These are phyloP conservation scores for Cyberlindnera lachancei DNA, from an alignment of 805 yeast genomes.

Conservation along the genomic window DNA sequence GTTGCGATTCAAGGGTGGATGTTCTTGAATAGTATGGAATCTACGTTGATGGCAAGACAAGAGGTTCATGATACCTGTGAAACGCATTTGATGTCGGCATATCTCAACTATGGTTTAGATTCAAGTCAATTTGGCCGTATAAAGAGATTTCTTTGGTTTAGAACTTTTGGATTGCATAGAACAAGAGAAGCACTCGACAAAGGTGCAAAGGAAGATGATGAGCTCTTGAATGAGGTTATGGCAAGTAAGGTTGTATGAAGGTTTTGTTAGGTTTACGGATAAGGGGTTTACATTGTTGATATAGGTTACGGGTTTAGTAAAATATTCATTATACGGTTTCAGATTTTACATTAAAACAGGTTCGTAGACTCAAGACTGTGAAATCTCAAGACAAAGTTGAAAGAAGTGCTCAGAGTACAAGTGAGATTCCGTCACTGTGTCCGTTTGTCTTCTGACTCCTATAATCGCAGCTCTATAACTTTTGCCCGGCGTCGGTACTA, in stretches of 20 bases:
- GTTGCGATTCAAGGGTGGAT: slow-evolving; percentile 35
- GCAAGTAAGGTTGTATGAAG: slow-evolving; percentile 42
- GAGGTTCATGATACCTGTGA: slow-evolving; percentile 34
- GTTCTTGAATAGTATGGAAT: slow-evolving; percentile 31
- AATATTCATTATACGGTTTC: too few species aligned
- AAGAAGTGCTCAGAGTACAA: too few species aligned
- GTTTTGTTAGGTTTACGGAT: too few species aligned
- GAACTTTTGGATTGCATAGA: slow-evolving; percentile 29
- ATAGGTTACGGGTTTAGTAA: too few species aligned
- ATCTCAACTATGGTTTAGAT: slow-evolving; percentile 47
- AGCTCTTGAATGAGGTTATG: slow-evolving; percentile 66
- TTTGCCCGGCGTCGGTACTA: too few species aligned
- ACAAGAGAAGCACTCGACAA: slow-evolving; percentile 26
- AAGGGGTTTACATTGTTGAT: too few species aligned
- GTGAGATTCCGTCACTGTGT: too few species aligned
- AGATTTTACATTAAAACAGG: too few species aligned
- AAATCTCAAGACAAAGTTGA: too few species aligned
- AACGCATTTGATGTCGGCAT: slow-evolving; percentile 33
- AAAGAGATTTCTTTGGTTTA: slow-evolving; percentile 50
- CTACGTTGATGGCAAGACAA: slow-evolving; percentile 24
- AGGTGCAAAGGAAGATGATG: slow-evolving; percentile 60
- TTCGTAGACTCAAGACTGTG: too few species aligned
- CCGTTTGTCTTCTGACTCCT: too few species aligned
- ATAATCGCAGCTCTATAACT: too few species aligned
- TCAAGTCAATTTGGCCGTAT: slow-evolving; percentile 41